Evolutionary conservation across 768 basidiomycete genomes (phyloP), one percentile per base, ranked within the genome.

Genomic region (Exidia glandulosa): DNA sequence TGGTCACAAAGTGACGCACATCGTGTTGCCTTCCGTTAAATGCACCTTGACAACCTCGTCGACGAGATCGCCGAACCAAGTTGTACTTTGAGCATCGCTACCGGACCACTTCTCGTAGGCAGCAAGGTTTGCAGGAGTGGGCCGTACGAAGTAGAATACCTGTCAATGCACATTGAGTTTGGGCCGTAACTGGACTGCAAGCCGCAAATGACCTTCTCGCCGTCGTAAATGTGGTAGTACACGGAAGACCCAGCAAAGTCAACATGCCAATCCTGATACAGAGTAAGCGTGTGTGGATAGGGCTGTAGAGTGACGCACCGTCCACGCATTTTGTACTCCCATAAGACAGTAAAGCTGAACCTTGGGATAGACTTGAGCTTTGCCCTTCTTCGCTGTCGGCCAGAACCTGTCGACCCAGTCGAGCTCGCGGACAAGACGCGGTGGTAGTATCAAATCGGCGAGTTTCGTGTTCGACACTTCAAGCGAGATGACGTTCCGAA

Each of bases 361-460:
- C 67, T 95, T 95, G 6, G 95, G 95, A 68, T 88, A 94, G 57
- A 79, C 67, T 60, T 90, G 81, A 0, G 86, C 84, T 65, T 83
- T 83, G 36, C 84, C 84, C 70, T 84, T 87, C 66, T 83, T 81
- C 54, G 83, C 83, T 60, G 78, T 79, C 0, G 94, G 94, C 95
- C 95, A 99, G 70, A 86, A 90, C 62, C 87, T 89, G 69, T 96
- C 93, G 5, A 97, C 95, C 95, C 95, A 99, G 67, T 97, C 96
- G 64, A 97, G 70, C 59, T 97, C 90, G 57, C 89, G 79, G 36
- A 90, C 88, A 27, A 97, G 71, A 62, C 82, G 81, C 2, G 95
- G 95, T 3, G 94, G 93, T 2, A 84, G 72, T 27, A 99, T 84
- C 69, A 80, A 79, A 63, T 89, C 82, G 9, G 86, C 87, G 6